These are phyloP conservation scores for Kodamaea restingae DNA, from an alignment of 805 yeast species.

Conservation along the genomic window DNA sequence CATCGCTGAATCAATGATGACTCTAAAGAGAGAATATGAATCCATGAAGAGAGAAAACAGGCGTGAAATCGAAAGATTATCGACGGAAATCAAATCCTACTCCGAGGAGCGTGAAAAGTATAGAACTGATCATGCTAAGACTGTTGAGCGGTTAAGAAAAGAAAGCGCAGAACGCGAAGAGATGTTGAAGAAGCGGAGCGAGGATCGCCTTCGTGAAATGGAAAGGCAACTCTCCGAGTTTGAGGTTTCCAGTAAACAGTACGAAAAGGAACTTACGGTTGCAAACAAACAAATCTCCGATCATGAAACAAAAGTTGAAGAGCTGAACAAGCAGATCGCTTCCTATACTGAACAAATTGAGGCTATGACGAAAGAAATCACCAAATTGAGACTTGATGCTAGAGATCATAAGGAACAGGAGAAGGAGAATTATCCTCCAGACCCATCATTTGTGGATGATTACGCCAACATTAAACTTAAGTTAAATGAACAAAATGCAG, in stretches of 20 bases:
- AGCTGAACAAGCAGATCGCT: neutral
- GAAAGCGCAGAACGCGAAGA: neutral
- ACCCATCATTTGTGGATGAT: slow-evolving; percentile 37
- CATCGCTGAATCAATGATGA: slow-evolving; percentile 10
- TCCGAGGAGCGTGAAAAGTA: slow-evolving; percentile 4
- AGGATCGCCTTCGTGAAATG: neutral
- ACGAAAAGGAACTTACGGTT: neutral
- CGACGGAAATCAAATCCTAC: slow-evolving; percentile 14
- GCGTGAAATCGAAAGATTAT: slow-evolving; percentile 22
- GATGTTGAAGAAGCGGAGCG: neutral
- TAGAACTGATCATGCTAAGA: neutral
- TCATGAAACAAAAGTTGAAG: neutral
- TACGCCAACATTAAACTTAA: slow-evolving; percentile 47
- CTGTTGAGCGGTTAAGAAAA: neutral
- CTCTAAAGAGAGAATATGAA: slow-evolving; percentile 20
- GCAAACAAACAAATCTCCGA: neutral
- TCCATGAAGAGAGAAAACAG: slow-evolving; percentile 1
- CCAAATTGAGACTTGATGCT: neutral
- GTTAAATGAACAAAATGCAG: slow-evolving; percentile 49
- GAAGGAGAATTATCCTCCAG: slow-evolving; percentile 38
- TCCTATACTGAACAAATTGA: neutral
- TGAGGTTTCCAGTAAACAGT: slow-evolving; percentile 14
- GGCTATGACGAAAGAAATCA: slow-evolving; percentile 1
- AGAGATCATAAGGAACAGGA: slow-evolving; percentile 12
- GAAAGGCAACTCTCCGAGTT: neutral